Conservation (phyloP, 306 rosid species). For the Pyrus betulifolia region DNA sequence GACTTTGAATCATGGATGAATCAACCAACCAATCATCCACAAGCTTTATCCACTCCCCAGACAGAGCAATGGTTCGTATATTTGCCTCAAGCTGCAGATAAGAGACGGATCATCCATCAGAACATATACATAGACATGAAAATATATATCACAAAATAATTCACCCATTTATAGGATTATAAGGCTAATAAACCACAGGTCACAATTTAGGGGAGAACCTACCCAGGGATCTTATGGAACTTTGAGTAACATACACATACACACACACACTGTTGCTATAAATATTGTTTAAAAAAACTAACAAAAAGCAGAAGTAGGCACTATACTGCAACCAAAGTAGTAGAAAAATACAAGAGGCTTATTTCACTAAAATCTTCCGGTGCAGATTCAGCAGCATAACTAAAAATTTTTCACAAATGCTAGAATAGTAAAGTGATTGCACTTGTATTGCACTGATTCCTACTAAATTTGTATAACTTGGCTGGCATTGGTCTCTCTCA, state of each 20-base stretch:
- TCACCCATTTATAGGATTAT: not conserved
- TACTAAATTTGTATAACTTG: not conserved
- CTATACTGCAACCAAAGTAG: not conserved
- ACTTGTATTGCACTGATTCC: not conserved
- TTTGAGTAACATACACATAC: not conserved
- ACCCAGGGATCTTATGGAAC: not conserved
- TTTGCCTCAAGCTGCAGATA: conserved; percentile 81
- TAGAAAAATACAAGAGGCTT: not conserved
- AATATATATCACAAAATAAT: not conserved
- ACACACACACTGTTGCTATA: not conserved
- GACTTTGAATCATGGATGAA: conserved; percentile 48
- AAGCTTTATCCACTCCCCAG: conserved; percentile 76
- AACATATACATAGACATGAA: conserved; percentile 2
- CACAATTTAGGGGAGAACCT: not conserved
- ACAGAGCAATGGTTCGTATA: conserved; percentile 54
- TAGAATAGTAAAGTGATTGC: not conserved
- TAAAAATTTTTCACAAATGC: not conserved
- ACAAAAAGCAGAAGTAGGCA: not conserved
- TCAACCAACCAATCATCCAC: conserved; percentile 74
- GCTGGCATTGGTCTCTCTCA: not conserved
- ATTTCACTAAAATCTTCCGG: not conserved
- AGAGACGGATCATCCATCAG: conserved; percentile 16
- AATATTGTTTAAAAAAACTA: not conserved
- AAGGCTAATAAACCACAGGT: not conserved
- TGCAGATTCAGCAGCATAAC: not conserved